Evolutionary conservation across 2,329 filamentous ascomycete genomes (phyloP).

Genomic region (Hypoxylon sp.): DNA sequence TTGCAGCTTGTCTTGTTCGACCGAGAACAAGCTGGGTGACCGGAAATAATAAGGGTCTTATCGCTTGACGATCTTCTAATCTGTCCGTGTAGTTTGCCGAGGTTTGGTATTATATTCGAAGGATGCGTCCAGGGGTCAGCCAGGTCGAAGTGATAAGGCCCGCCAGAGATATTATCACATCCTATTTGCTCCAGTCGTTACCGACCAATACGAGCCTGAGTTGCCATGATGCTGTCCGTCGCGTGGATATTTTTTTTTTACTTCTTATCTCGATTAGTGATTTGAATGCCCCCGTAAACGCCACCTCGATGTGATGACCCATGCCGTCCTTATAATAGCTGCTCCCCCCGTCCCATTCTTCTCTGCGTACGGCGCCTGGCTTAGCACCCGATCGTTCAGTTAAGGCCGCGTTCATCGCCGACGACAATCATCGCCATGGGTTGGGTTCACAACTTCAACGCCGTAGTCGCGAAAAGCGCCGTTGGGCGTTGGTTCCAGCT

Average conservation of each 20-base stretch:
- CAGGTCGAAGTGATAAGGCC: constrained; percentile 35
- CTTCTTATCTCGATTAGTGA: not conserved
- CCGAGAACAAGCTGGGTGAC: not conserved
- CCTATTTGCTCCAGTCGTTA: constrained; percentile 33
- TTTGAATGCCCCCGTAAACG: not conserved
- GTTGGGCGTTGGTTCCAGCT: constrained; percentile 80
- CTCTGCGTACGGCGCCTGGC: not conserved
- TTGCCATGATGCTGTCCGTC: constrained; percentile 14
- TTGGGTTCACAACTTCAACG: constrained; percentile 61
- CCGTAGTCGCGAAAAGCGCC: constrained; percentile 67
- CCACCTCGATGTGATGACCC: not conserved
- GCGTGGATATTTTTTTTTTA: not conserved
- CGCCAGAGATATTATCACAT: constrained; percentile 36
- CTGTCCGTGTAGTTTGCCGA: no score
- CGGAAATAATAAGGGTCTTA: not conserved
- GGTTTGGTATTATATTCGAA: not conserved
- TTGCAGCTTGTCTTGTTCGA: not conserved
- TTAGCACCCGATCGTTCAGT: not conserved
- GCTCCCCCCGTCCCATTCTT: not conserved
- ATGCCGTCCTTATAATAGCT: not conserved
- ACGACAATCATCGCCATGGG: constrained; percentile 49
- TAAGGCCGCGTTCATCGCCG: not conserved
- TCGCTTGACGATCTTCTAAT: no score
- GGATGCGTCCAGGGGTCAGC: constrained; percentile 7
- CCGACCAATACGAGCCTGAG: constrained; percentile 25